phyloP scores from a whole-genome alignment of 2,329 filamentous ascomycete genomes.

The Aspergillus fijiensis region DNA sequence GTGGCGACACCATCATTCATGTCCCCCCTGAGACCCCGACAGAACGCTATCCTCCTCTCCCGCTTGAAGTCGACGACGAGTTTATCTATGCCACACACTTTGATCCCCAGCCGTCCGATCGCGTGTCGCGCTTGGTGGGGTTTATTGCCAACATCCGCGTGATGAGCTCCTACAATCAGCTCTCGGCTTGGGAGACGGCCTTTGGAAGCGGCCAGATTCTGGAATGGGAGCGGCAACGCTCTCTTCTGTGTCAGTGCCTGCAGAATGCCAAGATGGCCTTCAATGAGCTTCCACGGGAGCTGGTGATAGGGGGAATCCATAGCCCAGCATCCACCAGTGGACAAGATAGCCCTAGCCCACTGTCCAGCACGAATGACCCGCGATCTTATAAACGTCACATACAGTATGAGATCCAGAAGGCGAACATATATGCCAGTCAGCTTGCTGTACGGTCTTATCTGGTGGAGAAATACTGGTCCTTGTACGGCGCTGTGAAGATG shows the following conservation, averaged over 20 bases:
- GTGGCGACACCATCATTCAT: slow-evolving; percentile 67
- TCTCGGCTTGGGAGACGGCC: slow-evolving; percentile 77
- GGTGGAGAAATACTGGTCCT: slow-evolving; percentile 80
- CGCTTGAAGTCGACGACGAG: slow-evolving; percentile 79
- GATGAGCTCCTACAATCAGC: slow-evolving; percentile 75
- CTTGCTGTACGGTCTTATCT: slow-evolving; percentile 79
- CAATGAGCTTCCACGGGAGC: slow-evolving; percentile 65
- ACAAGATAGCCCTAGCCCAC: slow-evolving; percentile 47
- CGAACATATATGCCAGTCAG: slow-evolving; percentile 81
- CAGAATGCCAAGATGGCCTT: slow-evolving; percentile 68
- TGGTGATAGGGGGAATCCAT: slow-evolving; percentile 53
- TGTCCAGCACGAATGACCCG: slow-evolving; percentile 45
- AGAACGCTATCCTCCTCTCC: slow-evolving; percentile 75
- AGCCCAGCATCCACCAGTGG: slow-evolving; percentile 34
- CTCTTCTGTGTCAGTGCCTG: slow-evolving; percentile 69
- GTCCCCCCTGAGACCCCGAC: slow-evolving; percentile 74
- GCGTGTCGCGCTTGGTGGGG: slow-evolving; percentile 70
- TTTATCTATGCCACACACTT: slow-evolving; percentile 72
- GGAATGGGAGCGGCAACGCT: slow-evolving; percentile 74
- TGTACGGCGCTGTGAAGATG: slow-evolving; percentile 63
- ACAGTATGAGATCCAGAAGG: slow-evolving; percentile 88
- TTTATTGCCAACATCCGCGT: slow-evolving; percentile 79
- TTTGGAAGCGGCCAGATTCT: slow-evolving; percentile 76
- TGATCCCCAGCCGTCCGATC: slow-evolving; percentile 65
- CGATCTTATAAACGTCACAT: slow-evolving; percentile 41